phyloP scores from a whole-genome alignment of 2,329 filamentous ascomycete genomes.

The Ploettnerulaceae sp. region DNA sequence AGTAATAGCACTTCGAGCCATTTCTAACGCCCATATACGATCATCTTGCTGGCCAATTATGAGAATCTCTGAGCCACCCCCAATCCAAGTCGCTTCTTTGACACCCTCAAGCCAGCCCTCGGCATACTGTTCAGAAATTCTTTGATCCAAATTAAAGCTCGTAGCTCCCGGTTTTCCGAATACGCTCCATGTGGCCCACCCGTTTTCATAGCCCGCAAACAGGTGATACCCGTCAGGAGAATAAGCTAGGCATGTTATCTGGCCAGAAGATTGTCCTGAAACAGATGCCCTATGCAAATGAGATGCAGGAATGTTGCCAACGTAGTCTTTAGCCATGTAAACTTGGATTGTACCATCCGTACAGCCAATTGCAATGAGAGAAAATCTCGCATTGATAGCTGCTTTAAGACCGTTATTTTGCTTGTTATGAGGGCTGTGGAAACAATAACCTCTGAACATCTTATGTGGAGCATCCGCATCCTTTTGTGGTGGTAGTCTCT shows the following conservation, averaged over 20 bases:
- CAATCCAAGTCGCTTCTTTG: conserved; percentile 76
- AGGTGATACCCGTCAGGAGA: conserved; percentile 95
- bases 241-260: conserved; percentile 71
- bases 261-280: conserved; percentile 62
- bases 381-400: conserved; percentile 91
- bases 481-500: conserved; percentile 52
- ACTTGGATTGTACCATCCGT: conserved; percentile 73
- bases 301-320: conserved; percentile 84
- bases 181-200: conserved; percentile 96
- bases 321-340: conserved; percentile 92
- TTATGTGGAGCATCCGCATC: conserved; percentile 45
- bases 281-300: conserved; percentile 69
- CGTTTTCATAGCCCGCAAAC: conserved; percentile 86
- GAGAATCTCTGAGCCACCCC: conserved; percentile 80
- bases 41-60: conserved; percentile 67
- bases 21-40: conserved; percentile 81
- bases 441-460: conserved; percentile 86
- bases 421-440: conserved; percentile 66
- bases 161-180: conserved; percentile 86
- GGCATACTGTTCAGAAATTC: conserved; percentile 59
- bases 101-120: conserved; percentile 85
- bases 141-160: conserved; percentile 69
- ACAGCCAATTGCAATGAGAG: conserved; percentile 83
- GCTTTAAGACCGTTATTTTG: conserved; percentile 64
- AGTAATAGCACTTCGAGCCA: conserved; percentile 88